Percentiles rank a stretch among this genome's conserved stretches.
Evolutionary conservation across 495 filamentous ascomycete genomes (phyloP).

Genomic region (Pyrenula massariospora): DNA sequence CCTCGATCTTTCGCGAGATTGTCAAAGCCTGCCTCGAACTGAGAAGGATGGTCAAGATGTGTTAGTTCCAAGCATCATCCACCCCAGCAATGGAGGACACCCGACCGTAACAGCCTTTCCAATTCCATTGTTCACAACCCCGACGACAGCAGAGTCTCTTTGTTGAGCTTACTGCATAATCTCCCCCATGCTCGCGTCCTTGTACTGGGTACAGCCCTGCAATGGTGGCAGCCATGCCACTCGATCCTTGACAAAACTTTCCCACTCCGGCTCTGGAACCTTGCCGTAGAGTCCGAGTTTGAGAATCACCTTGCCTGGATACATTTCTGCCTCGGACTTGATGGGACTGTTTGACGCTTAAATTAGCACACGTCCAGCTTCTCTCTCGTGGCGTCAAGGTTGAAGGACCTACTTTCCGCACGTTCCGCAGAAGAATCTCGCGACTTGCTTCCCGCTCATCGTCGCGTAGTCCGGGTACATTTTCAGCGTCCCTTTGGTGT

Average conservation of each 20-base stretch:
- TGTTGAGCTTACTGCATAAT: constrained; percentile 5
- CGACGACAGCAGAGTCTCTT: too few relatives aligned
- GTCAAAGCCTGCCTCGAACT: not conserved
- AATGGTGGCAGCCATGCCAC: constrained; percentile 16
- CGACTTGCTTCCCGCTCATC: not conserved
- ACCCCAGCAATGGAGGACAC: too few relatives aligned
- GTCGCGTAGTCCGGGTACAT: not conserved
- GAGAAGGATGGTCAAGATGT: too few relatives aligned
- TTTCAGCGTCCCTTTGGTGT: not conserved
- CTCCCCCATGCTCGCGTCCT: constrained; percentile 7
- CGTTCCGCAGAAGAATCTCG: not conserved
- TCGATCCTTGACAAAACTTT: constrained; percentile 19
- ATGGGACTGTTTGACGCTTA: constrained; percentile 24
- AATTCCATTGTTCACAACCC: too few relatives aligned
- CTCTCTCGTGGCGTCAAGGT: too few relatives aligned
- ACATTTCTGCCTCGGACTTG: constrained; percentile 16
- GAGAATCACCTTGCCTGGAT: constrained; percentile 19
- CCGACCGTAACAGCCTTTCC: too few relatives aligned
- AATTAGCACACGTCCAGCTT: too few relatives aligned
- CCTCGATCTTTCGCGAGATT: not conserved
- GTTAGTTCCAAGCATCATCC: too few relatives aligned
- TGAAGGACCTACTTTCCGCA: not conserved
- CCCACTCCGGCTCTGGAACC: constrained; percentile 25
- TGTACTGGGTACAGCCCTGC: constrained; percentile 13
- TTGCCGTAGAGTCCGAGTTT: constrained; percentile 31